phyloP scores from a whole-genome alignment of 2,329 filamentous ascomycete genomes.

The Keithomyces neogunnii region DNA sequence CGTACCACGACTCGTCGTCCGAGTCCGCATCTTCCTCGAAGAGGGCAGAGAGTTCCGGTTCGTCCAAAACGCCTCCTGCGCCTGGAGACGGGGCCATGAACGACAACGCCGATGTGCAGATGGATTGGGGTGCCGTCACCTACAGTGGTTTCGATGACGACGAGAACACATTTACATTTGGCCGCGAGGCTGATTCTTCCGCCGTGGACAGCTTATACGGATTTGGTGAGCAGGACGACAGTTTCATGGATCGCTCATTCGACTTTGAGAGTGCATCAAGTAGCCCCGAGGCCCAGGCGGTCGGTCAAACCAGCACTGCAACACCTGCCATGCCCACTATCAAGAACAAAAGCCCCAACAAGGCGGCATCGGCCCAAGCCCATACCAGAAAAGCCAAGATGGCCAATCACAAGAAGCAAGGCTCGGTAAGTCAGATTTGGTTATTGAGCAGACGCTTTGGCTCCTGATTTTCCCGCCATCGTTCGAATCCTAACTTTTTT shows the following conservation, averaged over 20 bases:
- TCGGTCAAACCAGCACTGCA: constrained; percentile 24
- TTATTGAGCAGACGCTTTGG: background rate
- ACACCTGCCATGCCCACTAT: constrained; percentile 35
- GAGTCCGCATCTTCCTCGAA: constrained; percentile 42
- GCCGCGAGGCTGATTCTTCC: constrained; percentile 16
- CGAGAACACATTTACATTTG: constrained; percentile 27
- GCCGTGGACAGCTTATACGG: constrained; percentile 21
- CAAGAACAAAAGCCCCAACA: constrained; percentile 24
- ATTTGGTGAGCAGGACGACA: constrained; percentile 28
- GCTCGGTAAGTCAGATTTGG: constrained; percentile 26
- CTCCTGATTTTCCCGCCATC: background rate
- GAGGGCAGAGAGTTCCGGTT: constrained; percentile 36
- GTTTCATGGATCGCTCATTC: constrained; percentile 41
- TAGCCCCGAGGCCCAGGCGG: constrained; percentile 37
- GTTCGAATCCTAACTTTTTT: constrained; percentile 15
- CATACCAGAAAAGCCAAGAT: constrained; percentile 13
- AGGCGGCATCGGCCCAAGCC: constrained; percentile 12
- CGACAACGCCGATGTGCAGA: constrained; percentile 29
- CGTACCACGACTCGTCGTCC: constrained; percentile 41
- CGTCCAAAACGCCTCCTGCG: constrained; percentile 33
- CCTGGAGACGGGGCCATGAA: constrained; percentile 35
- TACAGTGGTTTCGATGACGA: constrained; percentile 28
- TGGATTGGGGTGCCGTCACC: constrained; percentile 33
- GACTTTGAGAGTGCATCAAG: constrained; percentile 52
- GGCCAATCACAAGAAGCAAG: constrained; percentile 27